phyloP scores from a whole-genome alignment of 768 basidiomycete species.

The Phlebiopsis gigantea region DNA sequence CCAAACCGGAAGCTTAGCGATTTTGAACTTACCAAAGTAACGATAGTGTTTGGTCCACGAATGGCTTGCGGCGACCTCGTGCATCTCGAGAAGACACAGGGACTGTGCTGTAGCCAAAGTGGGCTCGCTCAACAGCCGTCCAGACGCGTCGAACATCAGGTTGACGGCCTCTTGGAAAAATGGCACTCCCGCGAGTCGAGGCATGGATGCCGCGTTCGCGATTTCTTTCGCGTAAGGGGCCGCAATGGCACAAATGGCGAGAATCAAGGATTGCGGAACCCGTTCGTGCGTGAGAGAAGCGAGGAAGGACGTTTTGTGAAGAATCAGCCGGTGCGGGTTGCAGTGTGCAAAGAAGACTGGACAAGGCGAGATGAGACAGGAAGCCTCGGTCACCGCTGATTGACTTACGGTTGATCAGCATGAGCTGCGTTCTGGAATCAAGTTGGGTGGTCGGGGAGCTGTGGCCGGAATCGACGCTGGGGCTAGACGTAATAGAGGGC shows the following conservation, averaged over 20 bases:
- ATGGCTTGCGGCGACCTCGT: slow-evolving; percentile 35
- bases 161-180: slow-evolving; percentile 57
- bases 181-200: slow-evolving; percentile 27
- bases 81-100: slow-evolving; percentile 64
- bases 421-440: slow-evolving; percentile 60
- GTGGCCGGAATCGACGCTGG: slow-evolving; percentile 15
- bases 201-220: slow-evolving; percentile 47
- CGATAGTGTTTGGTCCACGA: slow-evolving; percentile 27
- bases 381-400: background rate
- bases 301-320: slow-evolving; percentile 77
- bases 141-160: slow-evolving; percentile 68
- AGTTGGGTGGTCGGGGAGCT: slow-evolving; percentile 40
- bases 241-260: slow-evolving; percentile 73
- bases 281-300: slow-evolving; percentile 58
- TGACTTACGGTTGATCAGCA: slow-evolving; percentile 66
- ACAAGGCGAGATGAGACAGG: background rate
- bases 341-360: slow-evolving; percentile 80
- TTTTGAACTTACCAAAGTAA: slow-evolving; percentile 41
- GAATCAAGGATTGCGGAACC: slow-evolving; percentile 65
- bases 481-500: slow-evolving; percentile 9
- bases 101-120: slow-evolving; percentile 72
- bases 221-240: slow-evolving; percentile 71
- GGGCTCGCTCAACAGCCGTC: slow-evolving; percentile 56
- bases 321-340: slow-evolving; percentile 68
- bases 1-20: slow-evolving; percentile 8